Evolutionary conservation across 2,329 filamentous ascomycete genomes (phyloP).

Genomic region (Beauveria caledonica): DNA sequence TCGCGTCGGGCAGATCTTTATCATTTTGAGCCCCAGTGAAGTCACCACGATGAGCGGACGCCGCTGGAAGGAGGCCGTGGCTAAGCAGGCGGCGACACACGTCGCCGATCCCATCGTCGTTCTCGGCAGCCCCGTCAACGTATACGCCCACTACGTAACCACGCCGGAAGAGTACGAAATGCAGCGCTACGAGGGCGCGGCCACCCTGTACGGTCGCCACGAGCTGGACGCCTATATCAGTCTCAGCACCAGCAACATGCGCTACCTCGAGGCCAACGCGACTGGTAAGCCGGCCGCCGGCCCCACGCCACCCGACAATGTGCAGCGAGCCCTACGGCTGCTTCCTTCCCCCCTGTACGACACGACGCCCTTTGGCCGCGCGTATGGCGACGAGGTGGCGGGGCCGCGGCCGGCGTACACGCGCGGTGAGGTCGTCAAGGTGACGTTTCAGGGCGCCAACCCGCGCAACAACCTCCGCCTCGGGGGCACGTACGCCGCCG

Average conservation of each 20-base stretch:
- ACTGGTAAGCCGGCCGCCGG: slow-evolving; percentile 39
- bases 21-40: slow-evolving; percentile 79
- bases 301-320: slow-evolving; percentile 68
- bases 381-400: slow-evolving; percentile 60
- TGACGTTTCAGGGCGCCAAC: slow-evolving; percentile 76
- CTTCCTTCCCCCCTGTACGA: slow-evolving; percentile 74
- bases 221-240: slow-evolving; percentile 84
- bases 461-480: slow-evolving; percentile 80
- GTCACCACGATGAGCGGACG: slow-evolving; percentile 88
- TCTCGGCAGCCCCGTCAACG: slow-evolving; percentile 81
- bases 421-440: slow-evolving; percentile 53
- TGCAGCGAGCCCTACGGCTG: slow-evolving; percentile 63
- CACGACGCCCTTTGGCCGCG: slow-evolving; percentile 51
- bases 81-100: slow-evolving; percentile 38
- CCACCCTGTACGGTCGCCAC: slow-evolving; percentile 77
- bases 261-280: slow-evolving; percentile 30
- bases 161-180: slow-evolving; percentile 74
- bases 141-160: slow-evolving; percentile 74
- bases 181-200: slow-evolving; percentile 92
- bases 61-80: slow-evolving; percentile 70
- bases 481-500: slow-evolving; percentile 66
- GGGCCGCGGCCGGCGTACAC: slow-evolving; percentile 47
- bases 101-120: slow-evolving; percentile 60
- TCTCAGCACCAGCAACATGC: slow-evolving; percentile 57
- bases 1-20: slow-evolving; percentile 73